Evolutionary conservation across 2,329 filamentous ascomycete species (phyloP).

Genomic region (Ceratocystis destructans): DNA sequence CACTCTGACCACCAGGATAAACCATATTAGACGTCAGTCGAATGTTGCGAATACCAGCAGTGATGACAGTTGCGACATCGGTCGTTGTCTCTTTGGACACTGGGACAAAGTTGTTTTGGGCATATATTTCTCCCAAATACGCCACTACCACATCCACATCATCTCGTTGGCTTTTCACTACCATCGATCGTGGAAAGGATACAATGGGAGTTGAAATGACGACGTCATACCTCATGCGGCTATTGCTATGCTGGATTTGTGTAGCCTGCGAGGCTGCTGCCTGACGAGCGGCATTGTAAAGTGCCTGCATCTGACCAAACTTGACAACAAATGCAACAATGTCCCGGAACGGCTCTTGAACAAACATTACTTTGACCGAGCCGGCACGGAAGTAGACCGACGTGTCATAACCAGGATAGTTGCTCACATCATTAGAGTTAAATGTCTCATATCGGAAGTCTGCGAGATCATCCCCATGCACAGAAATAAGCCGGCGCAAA

Average conservation of each 20-base stretch:
- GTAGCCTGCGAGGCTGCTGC: constrained; percentile 88
- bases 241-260: constrained; percentile 80
- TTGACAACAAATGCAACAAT: constrained; percentile 97
- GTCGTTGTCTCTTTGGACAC: constrained; percentile 36
- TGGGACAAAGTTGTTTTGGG: constrained; percentile 66
- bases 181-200: constrained; percentile 72
- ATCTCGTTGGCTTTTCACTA: constrained; percentile 53
- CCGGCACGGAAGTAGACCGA: constrained; percentile 82
- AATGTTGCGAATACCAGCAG: constrained; percentile 82
- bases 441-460: constrained; percentile 98
- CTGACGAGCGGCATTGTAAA: constrained; percentile 93
- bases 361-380: constrained; percentile 91
- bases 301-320: constrained; percentile 98
- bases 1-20: constrained; percentile 55
- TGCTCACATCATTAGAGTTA: constrained; percentile 51
- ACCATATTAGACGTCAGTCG: constrained; percentile 80
- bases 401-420: constrained; percentile 89
- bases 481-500: constrained; percentile 77
- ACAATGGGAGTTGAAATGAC: constrained; percentile 90
- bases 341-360: constrained; percentile 94
- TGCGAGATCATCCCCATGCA: constrained; percentile 86
- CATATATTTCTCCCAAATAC: constrained; percentile 93
- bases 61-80: constrained; percentile 74
- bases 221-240: constrained; percentile 86
- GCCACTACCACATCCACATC: constrained; percentile 80